Base-by-base conservation (phyloP, 2,329 filamentous ascomycete species). In the Truncatella angustata region DNA sequence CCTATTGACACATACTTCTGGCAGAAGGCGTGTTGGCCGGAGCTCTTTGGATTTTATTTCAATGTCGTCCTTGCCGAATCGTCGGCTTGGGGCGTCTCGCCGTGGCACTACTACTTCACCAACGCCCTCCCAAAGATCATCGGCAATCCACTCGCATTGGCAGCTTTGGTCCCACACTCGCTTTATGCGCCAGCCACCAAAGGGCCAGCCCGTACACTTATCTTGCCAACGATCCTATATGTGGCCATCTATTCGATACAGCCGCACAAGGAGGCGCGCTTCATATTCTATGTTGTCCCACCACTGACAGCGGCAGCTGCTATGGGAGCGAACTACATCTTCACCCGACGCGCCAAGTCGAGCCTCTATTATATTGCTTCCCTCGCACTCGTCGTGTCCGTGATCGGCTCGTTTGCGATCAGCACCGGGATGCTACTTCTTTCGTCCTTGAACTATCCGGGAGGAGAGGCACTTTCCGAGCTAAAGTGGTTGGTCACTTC, bases 181-280 rank as follows among this genome's bases (percentile, higher is more conserved):
- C 76, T 84, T 3, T 72, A 85, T 7, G 65, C 66, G 10, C 73
- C 76, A 0, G 74, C 73, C 2, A 78, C 75, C 0, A 66, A 70
- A 7, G 67, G 66, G 4, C 67, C 71, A 4, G 74, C 77, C 0
- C 64, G 70, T 14, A 71, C 74, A 5, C 62, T 90, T 0, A 75
- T 89, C 4, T 60, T 86, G 2, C 91, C 94, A 0, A 79, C 82
- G 9, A 58, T 95, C 2, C 69, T 81, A 26, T 99, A 92, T 68
- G 77, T 95, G 18, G 79, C 79, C 4, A 69, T 95, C 39, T 97
- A 96, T 75, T 96, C 91, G 57, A 62, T 91, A 47, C 88, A 96
- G 56, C 92, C 93, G 0, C 94, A 99, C 74, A 99, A 99, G 68
- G 94, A 99, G 73, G 88, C 91, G 67, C 88, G 94, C 16, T 99